Evolutionary conservation across 2,329 filamentous ascomycete genomes (phyloP), one percentile per base, ranked within the genome.

Genomic region (Stenocarpella maydis): DNA sequence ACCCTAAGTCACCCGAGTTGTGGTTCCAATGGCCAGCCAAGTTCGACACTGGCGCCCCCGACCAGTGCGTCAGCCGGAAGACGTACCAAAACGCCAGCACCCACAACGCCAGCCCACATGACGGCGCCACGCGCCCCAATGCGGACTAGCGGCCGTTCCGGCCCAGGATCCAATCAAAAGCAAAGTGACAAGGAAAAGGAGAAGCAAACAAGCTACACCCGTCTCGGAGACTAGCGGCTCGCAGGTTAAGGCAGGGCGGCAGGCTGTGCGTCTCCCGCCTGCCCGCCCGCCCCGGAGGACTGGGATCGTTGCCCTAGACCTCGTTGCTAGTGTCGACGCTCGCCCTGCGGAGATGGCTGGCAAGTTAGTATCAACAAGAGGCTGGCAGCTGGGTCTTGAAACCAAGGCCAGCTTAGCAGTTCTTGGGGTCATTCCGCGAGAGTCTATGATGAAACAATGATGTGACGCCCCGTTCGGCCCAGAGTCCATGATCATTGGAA

Each of bases 251-350:
- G 52, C 10, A 34, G 41, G n/a, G 41, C 58, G 58, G 58, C 39
- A 61, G 55, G 45, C 55, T 61, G 41, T 61, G 55, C 55, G 55
- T 61, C 19, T 61, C n/a, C n/a, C n/a, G n/a, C n/a, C n/a, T n/a
- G n/a, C 55, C 55, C 55, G 55, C 10, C 37, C 53, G 52, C 52
- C 19, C 37, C 34, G 39, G 10, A 17, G 39, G 19, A 31, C 55
- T 28, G 55, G 55, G 55, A 61, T 61, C 28, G 55, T 9, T 19
- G 21, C 55, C 39, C 19, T 21, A 7, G 10, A 3, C 4, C 10
- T 10, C 5, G 9, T n/a, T 24, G 10, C 12, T 45, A 45, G 39
- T 45, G 4, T 31, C 4, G 39, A 31, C 55, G 45, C 21, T 31
- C 45, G 55, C 31, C 41, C 12, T 15, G 12, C 19, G 55, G 17